A percentile compares a stretch with the other conserved stretches of the same genome.
phyloP scores from a whole-genome alignment of 2,329 filamentous ascomycete species.

The Penicillium psychrosexuale region DNA sequence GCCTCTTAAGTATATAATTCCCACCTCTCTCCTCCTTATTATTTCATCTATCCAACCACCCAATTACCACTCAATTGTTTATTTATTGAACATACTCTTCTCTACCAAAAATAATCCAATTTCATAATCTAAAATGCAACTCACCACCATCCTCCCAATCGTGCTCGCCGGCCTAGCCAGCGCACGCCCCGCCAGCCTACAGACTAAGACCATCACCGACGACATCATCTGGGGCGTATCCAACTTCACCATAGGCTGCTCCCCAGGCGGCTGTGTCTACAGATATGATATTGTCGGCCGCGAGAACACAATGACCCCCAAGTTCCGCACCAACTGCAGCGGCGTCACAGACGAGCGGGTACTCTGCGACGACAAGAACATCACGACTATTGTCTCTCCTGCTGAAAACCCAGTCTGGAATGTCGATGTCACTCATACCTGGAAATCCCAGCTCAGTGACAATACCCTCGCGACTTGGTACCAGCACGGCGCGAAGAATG shows the following conservation, averaged over 20 bases:
- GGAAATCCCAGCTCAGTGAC: conserved; percentile 17
- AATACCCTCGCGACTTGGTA: conserved; percentile 9
- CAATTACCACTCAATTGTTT: not conserved
- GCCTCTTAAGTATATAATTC: conserved; percentile 9
- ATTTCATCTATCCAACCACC: not conserved
- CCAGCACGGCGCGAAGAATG: conserved; percentile 6
- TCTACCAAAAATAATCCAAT: not conserved
- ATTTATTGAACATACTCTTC: not conserved
- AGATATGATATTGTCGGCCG: conserved; percentile 31
- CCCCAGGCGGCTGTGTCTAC: conserved; percentile 34
- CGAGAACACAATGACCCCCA: conserved; percentile 29
- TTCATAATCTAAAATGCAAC: conserved; percentile 26
- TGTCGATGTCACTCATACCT: conserved; percentile 28
- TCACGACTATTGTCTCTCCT: conserved; percentile 22
- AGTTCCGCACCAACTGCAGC: conserved; percentile 36
- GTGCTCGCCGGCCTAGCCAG: conserved; percentile 25
- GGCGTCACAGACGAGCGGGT: conserved; percentile 24
- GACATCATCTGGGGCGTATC: conserved; percentile 32
- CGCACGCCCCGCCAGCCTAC: conserved; percentile 18
- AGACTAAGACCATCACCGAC: conserved; percentile 9
- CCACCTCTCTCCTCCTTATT: not conserved
- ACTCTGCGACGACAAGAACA: conserved; percentile 27
- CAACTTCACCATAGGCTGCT: conserved; percentile 32
- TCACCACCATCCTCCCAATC: conserved; percentile 25
- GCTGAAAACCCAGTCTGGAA: conserved; percentile 25